Percentiles rank a stretch among this genome's conserved stretches.
Conservation (phyloP, 768 basidiomycete genomes). For the Amanita molliuscula region DNA sequence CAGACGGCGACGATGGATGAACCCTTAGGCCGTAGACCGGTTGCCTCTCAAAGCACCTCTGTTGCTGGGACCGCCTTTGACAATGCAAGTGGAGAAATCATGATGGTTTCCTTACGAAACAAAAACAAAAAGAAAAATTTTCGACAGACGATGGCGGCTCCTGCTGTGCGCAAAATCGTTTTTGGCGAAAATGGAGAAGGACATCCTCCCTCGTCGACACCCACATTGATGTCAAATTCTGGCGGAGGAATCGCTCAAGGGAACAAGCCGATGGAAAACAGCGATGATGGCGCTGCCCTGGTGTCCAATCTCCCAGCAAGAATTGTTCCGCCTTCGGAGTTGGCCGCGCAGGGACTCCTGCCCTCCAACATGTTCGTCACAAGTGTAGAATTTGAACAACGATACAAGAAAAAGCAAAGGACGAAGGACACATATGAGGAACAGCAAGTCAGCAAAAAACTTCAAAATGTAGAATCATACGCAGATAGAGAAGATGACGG, state of each 20-base stretch:
- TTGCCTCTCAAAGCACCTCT: neutral
- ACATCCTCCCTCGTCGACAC: neutral
- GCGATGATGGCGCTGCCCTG: neutral
- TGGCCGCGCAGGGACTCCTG: neutral
- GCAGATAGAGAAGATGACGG: neutral
- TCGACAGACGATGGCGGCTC: constrained; percentile 34
- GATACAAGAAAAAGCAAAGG: neutral
- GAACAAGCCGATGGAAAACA: neutral
- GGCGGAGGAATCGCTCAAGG: neutral
- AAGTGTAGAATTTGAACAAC: constrained; percentile 3
- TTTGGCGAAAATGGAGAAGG: constrained; percentile 22
- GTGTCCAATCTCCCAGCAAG: neutral
- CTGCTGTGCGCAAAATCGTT: constrained; percentile 40
- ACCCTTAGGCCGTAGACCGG: neutral
- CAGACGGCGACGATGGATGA: neutral
- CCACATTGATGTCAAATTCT: neutral
- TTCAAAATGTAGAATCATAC: neutral
- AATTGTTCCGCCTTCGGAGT: constrained; percentile 2
- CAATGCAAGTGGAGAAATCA: constrained; percentile 13
- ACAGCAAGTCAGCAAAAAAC: neutral
- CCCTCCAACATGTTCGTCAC: constrained; percentile 6
- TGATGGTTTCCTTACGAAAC: constrained; percentile 52
- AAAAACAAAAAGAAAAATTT: constrained; percentile 72
- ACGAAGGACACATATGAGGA: neutral
- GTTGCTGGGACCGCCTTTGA: constrained; percentile 9